Evolutionary conservation across 2,329 filamentous ascomycete genomes (phyloP).

Genomic region (Colletotrichum musae): DNA sequence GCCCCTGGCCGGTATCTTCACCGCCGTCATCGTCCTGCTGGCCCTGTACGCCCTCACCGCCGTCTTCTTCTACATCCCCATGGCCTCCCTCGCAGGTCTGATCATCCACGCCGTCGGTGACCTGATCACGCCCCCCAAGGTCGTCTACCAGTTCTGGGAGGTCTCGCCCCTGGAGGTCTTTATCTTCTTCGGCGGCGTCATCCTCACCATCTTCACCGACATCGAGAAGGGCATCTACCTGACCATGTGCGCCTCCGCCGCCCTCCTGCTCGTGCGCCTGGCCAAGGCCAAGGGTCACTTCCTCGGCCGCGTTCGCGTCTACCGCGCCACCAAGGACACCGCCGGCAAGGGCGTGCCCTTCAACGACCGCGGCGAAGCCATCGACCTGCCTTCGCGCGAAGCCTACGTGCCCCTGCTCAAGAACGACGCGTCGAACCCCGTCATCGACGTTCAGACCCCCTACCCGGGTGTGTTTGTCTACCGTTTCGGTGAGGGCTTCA

Average conservation of each 20-base stretch:
- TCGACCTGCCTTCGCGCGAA: constrained; percentile 45
- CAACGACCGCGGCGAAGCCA: constrained; percentile 39
- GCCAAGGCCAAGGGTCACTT: constrained; percentile 64
- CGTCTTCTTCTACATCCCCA: constrained; percentile 87
- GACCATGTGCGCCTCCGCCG: constrained; percentile 59
- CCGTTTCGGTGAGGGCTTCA: constrained; percentile 66
- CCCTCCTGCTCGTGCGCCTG: constrained; percentile 60
- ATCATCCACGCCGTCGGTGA: constrained; percentile 90
- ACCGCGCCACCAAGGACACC: constrained; percentile 41
- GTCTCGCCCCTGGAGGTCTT: constrained; percentile 80
- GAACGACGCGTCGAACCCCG: constrained; percentile 61
- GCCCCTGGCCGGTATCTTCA: constrained; percentile 84
- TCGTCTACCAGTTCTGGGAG: constrained; percentile 83
- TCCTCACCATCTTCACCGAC: constrained; percentile 66
- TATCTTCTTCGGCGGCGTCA: constrained; percentile 82
- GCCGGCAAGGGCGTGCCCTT: constrained; percentile 40
- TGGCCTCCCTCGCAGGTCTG: constrained; percentile 77
- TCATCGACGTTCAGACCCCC: constrained; percentile 57
- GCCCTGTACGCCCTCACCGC: constrained; percentile 84
- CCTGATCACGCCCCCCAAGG: constrained; percentile 80
- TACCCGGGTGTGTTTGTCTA: constrained; percentile 68
- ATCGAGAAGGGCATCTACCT: constrained; percentile 67
- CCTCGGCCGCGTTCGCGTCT: constrained; percentile 55
- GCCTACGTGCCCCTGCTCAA: constrained; percentile 59
- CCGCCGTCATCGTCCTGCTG: constrained; percentile 80